Base-by-base conservation (phyloP, 805 yeast genomes). In the Candida lessepsii region DNA sequence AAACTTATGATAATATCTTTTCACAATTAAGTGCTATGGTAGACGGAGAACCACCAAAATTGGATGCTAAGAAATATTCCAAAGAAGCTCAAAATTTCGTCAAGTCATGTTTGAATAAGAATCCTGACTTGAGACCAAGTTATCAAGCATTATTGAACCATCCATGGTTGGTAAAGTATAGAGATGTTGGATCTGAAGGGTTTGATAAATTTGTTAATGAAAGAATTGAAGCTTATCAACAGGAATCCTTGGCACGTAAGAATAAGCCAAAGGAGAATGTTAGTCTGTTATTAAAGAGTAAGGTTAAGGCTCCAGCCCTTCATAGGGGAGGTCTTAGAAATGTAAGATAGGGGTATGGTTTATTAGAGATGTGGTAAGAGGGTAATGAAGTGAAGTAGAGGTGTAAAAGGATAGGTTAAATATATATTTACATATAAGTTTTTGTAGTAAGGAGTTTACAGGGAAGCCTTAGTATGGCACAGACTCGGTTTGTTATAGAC, bases 1-100 rank as follows among this genome's bases (percentile, higher is more conserved):
- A 93, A 53, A 85, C 96, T 2, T 89, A 80, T 54, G 86, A 80
- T 49, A 88, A 86, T 59, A 87, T 93, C 9, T 90, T 93, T 54
- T 83, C 93, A 5, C 99, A 93, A 63, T 73, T 93, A 48, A 83
- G 88, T 63, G 98, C 97, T 2, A 93, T 93, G 53, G 97, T 93
- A n/a, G 95, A 87, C 57, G 96, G 96, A 9, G 89, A 85, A 19
- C 88, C 96, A n/a, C 96, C 96, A n/a, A 67, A 69, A 33, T 67
- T 89, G 39, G 90, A 90, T 13, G 63, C 70, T 2, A 75, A 62
- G 37, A 66, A 63, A 51, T 93, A 77, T 57, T 78, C 90, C 2
- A 59, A 70, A n/a, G 83, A 82, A 37, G 98, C 97, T 0, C 83
- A 80, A 51, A 78, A 81, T 48, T 93, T 93, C 60, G 95, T 91